These are phyloP conservation scores for Collybiopsis luxurians DNA, from an alignment of 768 basidiomycete species.

Conservation along the genomic window DNA sequence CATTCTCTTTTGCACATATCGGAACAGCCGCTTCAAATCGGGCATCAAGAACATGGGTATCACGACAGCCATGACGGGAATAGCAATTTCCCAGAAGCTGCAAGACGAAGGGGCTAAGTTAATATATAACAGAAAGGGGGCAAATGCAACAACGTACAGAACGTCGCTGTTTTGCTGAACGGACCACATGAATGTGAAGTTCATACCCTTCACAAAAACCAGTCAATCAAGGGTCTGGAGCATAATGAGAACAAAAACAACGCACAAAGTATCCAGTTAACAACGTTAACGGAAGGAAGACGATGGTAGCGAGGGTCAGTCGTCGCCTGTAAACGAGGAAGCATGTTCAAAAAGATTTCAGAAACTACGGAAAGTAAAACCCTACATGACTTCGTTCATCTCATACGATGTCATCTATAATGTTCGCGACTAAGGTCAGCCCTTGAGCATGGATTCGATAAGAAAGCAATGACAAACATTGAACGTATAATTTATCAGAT, in stretches of 20 bases:
- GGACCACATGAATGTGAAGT: constrained; percentile 56
- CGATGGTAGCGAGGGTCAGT: constrained; percentile 66
- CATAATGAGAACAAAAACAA: constrained; percentile 7
- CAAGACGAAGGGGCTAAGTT: background rate
- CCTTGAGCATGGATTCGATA: background rate
- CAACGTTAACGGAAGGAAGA: constrained; percentile 67
- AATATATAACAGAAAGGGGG: background rate
- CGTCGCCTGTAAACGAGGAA: constrained; percentile 45
- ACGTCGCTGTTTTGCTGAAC: constrained; percentile 40
- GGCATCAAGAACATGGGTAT: constrained; percentile 53
- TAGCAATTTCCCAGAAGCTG: constrained; percentile 73
- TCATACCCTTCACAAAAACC: constrained; percentile 56
- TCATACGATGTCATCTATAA: constrained; percentile 66
- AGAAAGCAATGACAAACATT: constrained; percentile 44
- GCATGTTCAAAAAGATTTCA: constrained; percentile 1
- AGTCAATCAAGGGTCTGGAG: background rate
- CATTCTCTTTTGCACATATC: constrained; percentile 45
- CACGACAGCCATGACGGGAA: constrained; percentile 59
- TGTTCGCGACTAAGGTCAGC: background rate
- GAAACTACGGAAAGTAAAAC: constrained; percentile 1
- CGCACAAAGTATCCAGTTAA: constrained; percentile 68
- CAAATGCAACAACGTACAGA: constrained; percentile 33
- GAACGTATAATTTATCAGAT: constrained; percentile 72
- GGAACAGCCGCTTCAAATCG: constrained; percentile 45
- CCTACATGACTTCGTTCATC: constrained; percentile 73